phyloP scores from a whole-genome alignment of 2,329 filamentous ascomycete species.

The Nemania diffusa region DNA sequence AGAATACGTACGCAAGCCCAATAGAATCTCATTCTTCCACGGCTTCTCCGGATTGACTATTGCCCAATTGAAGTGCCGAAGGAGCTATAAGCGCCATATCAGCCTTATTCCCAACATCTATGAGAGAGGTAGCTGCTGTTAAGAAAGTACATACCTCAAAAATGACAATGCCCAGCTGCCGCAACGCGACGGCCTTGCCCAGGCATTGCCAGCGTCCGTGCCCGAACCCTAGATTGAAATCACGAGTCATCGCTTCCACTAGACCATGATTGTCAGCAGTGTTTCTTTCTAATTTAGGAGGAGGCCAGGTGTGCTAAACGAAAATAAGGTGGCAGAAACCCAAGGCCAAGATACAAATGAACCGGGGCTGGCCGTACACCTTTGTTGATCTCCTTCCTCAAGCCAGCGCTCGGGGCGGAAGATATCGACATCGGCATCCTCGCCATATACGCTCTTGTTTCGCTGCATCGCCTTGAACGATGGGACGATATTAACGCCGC shows the following conservation, averaged over 20 bases:
- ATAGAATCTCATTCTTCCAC: constrained; percentile 25
- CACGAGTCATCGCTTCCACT: constrained; percentile 32
- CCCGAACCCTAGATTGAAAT: constrained; percentile 29
- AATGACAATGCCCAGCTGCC: constrained; percentile 25
- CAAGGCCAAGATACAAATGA: background rate
- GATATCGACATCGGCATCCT: constrained; percentile 28
- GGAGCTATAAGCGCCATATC: constrained; percentile 15
- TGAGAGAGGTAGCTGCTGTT: too few relatives aligned
- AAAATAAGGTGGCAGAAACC: background rate
- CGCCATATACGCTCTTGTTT: constrained; percentile 25
- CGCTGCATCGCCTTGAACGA: constrained; percentile 30
- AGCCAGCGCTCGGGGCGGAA: constrained; percentile 40
- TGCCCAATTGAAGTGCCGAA: constrained; percentile 36
- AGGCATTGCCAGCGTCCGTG: constrained; percentile 34
- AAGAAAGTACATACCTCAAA: constrained; percentile 35
- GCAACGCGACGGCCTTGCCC: constrained; percentile 30
- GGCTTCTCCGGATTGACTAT: constrained; percentile 35
- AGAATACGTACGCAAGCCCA: constrained; percentile 27
- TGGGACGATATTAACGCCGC: constrained; percentile 24
- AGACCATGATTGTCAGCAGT: constrained; percentile 1
- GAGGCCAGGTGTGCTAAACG: background rate
- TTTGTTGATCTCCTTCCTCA: constrained; percentile 26
- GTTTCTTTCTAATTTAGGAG: background rate
- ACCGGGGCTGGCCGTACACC: background rate
- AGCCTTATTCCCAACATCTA: background rate